These are phyloP conservation scores for Tricholoma flavovirens DNA, from an alignment of 768 basidiomycete species.

Conservation along the genomic window DNA sequence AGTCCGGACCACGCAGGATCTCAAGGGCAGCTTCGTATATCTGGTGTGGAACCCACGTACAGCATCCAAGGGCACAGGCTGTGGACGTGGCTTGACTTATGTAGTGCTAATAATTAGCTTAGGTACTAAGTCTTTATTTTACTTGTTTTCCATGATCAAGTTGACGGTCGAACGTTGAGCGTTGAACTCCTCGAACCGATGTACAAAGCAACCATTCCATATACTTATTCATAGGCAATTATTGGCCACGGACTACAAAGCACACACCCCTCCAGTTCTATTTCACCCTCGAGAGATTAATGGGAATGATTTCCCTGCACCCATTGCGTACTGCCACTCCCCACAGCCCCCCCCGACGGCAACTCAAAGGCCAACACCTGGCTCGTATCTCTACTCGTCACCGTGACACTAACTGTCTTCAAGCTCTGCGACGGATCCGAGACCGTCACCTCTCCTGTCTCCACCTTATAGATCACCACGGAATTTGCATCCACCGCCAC, in stretches of 20 bases:
- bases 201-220: too few relatives aligned
- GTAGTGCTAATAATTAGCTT: too few relatives aligned
- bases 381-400: constrained; percentile 24
- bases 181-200: too few relatives aligned
- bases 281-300: not conserved
- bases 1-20: too few relatives aligned
- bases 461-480: constrained; percentile 38
- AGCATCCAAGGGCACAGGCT: too few relatives aligned
- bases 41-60: too few relatives aligned
- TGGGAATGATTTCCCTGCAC: not conserved
- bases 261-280: not conserved
- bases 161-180: too few relatives aligned
- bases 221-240: too few relatives aligned
- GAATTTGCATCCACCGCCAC: constrained; percentile 36
- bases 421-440: constrained; percentile 65
- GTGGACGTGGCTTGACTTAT: too few relatives aligned
- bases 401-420: constrained; percentile 25
- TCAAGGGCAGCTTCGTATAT: too few relatives aligned
- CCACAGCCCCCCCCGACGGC: constrained; percentile 22
- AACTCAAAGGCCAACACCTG: constrained; percentile 19
- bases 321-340: constrained; percentile 16
- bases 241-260: not conserved
- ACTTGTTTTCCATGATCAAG: too few relatives aligned
- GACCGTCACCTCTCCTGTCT: constrained; percentile 44
- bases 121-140: too few relatives aligned